Base-by-base conservation (phyloP, 2,329 filamentous ascomycete genomes). In the Aspergillus sp. region DNA sequence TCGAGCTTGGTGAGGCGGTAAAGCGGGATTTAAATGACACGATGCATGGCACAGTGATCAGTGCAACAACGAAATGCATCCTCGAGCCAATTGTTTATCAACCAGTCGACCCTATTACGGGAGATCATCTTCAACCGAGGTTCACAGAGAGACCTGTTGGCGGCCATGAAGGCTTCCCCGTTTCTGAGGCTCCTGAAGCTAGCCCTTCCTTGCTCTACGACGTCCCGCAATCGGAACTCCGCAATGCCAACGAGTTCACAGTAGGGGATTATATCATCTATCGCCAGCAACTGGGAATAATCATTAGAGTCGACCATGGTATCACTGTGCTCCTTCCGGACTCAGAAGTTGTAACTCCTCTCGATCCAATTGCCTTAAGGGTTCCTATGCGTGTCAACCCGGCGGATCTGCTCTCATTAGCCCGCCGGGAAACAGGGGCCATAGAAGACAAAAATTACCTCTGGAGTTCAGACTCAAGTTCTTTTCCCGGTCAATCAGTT, bases 1-100 rank as follows among this genome's bases (percentile, higher is more conserved):
- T 86, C 14, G 75, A 79, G 49, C 77, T 85, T 15, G 84, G 84
- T 24, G 81, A 85, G 63, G 72, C 80, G 12, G 83, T 86, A 52
- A 85, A 84, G 67, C 72, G 75, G 35, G 72, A 75, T 41, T 70
- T 74, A 0, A 75, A 75, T 21, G 77, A 80, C 61, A 74, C 79
- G 15, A 78, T 82, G 70, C 83, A 80, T 52, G 84, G 84, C 24
- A 83, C 79, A 3, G 78, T 86, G 48, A 77, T 85, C 52, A 80
- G 78, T 58, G 75, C 78, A 2, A 73, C 71, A 31, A 76, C 77
- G 2, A 73, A 67, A 44, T 84, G 80, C 69, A 79, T 70, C 35
- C 77, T 83, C 41, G 67, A 67, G 62, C 75, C 65, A 35, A 65
- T 70, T 39, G 58, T 61, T 58, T 65, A 58, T 59, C 60, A 62